phyloP scores from a whole-genome alignment of 768 basidiomycete genomes.

The Filobasidium wieringae region DNA sequence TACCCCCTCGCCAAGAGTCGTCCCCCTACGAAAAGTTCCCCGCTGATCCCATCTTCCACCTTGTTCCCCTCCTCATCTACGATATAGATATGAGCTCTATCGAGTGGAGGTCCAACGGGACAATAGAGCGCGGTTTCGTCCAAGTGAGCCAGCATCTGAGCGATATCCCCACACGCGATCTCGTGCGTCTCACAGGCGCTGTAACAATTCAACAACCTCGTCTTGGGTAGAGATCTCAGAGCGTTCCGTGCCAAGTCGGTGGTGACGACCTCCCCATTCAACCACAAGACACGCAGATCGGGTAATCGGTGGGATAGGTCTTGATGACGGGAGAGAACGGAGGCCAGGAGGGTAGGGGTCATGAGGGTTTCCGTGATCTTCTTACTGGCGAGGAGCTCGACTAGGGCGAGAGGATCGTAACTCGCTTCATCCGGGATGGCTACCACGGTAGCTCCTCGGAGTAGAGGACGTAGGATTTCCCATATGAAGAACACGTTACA shows the following conservation, averaged over 20 bases:
- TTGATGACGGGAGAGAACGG: slow-evolving; percentile 11
- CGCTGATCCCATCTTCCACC: slow-evolving; percentile 9
- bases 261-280: slow-evolving; percentile 15
- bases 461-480: slow-evolving; percentile 11
- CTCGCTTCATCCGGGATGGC: slow-evolving; percentile 13
- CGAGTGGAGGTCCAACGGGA: slow-evolving; percentile 14
- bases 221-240: slow-evolving; percentile 6
- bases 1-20: slow-evolving; percentile 14
- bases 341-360: slow-evolving; percentile 12
- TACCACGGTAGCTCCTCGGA: slow-evolving; percentile 10
- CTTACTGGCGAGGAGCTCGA: slow-evolving; percentile 2
- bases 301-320: slow-evolving; percentile 6
- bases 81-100: slow-evolving; percentile 10
- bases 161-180: slow-evolving; percentile 10
- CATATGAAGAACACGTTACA: slow-evolving; percentile 15
- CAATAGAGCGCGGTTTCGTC: background rate
- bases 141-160: background rate
- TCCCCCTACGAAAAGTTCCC: slow-evolving; percentile 15
- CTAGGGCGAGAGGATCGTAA: slow-evolving; percentile 9
- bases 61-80: slow-evolving; percentile 11
- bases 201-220: slow-evolving; percentile 11
- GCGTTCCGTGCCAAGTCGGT: slow-evolving; percentile 7
- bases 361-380: slow-evolving; percentile 12
- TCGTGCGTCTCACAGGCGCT: slow-evolving; percentile 15
- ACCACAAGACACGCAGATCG: slow-evolving; percentile 6